phyloP scores from a whole-genome alignment of 2,329 filamentous ascomycete genomes.

The Fusarium sp. region DNA sequence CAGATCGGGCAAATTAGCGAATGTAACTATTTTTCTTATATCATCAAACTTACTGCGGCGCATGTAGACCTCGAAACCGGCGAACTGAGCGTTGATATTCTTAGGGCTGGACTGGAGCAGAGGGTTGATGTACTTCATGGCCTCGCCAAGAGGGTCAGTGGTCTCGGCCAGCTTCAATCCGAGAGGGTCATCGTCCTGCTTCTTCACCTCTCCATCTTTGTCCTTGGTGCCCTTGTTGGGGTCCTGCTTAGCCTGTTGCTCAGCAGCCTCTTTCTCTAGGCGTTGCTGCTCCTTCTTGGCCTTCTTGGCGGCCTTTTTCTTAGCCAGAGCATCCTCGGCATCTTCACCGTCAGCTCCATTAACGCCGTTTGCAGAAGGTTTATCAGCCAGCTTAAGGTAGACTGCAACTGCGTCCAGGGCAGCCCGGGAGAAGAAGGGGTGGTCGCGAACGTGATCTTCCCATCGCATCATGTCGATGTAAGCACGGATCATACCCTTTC shows the following conservation, averaged over 20 bases:
- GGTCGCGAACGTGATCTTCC: slow-evolving; percentile 92
- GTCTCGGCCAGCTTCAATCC: slow-evolving; percentile 86
- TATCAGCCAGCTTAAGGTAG: slow-evolving; percentile 85
- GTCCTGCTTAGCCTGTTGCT: slow-evolving; percentile 84
- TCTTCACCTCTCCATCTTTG: slow-evolving; percentile 78
- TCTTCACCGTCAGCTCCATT: slow-evolving; percentile 68
- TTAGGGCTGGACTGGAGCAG: slow-evolving; percentile 87
- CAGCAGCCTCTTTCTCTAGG: slow-evolving; percentile 82
- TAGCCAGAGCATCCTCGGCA: slow-evolving; percentile 74
- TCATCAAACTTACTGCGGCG: slow-evolving; percentile 76
- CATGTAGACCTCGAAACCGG: slow-evolving; percentile 92
- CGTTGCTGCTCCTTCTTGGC: slow-evolving; percentile 80
- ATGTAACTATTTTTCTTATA: background rate
- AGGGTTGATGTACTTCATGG: slow-evolving; percentile 87
- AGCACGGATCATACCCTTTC: slow-evolving; percentile 94
- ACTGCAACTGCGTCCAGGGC: slow-evolving; percentile 86
- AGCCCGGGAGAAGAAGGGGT: slow-evolving; percentile 91
- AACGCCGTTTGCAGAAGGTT: slow-evolving; percentile 75
- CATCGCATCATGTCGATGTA: slow-evolving; percentile 97
- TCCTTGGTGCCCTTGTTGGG: slow-evolving; percentile 79
- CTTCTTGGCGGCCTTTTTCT: slow-evolving; percentile 92
- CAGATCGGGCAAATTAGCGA: slow-evolving; percentile 5
- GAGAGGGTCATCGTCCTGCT: slow-evolving; percentile 90
- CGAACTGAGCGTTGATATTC: slow-evolving; percentile 84
- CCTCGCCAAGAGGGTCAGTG: slow-evolving; percentile 85